These are phyloP conservation scores for Dillenia turbinata DNA, from an alignment of 164 flowering plant genomes.

Conservation along the genomic window DNA sequence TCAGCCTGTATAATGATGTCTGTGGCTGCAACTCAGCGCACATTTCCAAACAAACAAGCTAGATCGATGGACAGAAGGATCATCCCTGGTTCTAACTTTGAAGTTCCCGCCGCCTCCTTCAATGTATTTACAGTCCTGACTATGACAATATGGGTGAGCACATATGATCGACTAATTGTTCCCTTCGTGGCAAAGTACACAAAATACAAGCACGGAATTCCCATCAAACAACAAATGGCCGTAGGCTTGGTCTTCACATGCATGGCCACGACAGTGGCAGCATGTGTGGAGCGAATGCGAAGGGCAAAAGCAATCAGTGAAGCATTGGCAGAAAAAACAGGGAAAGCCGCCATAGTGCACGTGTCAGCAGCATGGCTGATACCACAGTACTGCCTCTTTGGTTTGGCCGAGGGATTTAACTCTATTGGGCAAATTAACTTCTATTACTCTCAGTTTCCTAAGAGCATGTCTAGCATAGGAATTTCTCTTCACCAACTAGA, in stretches of 20 bases:
- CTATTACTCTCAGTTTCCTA: conserved; percentile 5
- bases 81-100: conserved; percentile 5
- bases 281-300: conserved; percentile 8
- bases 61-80: conserved; percentile 16
- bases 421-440: conserved; percentile 7
- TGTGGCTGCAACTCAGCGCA: conserved; percentile 3
- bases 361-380: conserved; percentile 15
- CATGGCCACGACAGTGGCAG: conserved; percentile 6
- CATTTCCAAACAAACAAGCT: conserved; percentile 16
- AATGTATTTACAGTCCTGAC: conserved; percentile 6
- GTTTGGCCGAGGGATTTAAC: conserved; percentile 4
- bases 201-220: conserved; percentile 2
- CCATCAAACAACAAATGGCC: conserved; percentile 12
- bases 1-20: conserved; percentile 15
- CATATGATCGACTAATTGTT: conserved; percentile 14
- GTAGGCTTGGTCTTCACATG: conserved; percentile 11
- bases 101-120: conserved; percentile 18
- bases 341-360: background rate
- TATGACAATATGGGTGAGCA: conserved; percentile 11
- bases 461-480: conserved; percentile 1
- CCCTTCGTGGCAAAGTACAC: conserved; percentile 5
- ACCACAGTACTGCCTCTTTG: conserved; percentile 2
- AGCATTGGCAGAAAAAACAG: conserved; percentile 4
- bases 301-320: conserved; percentile 4
- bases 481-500: background rate